Evolutionary conservation across 2,329 filamentous ascomycete species (phyloP), one percentile per base, ranked within the genome.

Genomic region (Lasiodiplodia theobromae): DNA sequence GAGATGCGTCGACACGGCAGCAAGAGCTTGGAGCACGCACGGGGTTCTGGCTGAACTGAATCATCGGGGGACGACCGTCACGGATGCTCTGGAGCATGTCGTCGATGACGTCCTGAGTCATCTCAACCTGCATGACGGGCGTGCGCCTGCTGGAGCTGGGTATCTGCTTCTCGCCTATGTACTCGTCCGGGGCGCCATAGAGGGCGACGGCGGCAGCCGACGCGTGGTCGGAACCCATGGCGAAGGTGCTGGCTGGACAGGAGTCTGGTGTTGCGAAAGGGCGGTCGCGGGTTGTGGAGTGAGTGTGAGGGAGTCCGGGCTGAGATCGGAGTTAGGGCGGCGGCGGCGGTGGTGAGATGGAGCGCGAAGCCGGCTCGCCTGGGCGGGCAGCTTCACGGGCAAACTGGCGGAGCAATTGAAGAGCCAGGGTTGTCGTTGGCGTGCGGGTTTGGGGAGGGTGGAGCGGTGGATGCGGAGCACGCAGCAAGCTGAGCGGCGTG

Each of bases 121-220:
- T 79, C 60, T 81, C 78, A 63, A 82, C 73, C 72, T 80, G 79
- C 79, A 81, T 81, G 74, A 77, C 78, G 71, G 80, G 78, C 68
- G 77, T 70, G 44, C 77, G 72, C 68, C 74, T 70, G 54, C 70
- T 71, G 34, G 58, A 28, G 34, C n/a, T 65, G 71, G 71, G 76
- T 69, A 75, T 74, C 52, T 77, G 75, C 68, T 75, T 73, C 47
- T 73, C 74, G 57, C 72, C 75, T 69, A 78, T 75, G 72, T 78
- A 74, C 74, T 73, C 70, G 69, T 80, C 78, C 66, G 79, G 79
- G 66, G 79, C 79, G 16, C 79, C 79, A 60, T 75, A 69, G 69
- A 82, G 79, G 74, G 77, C 75, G 74, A 80, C 77, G 75, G 73
- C 74, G 11, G 69, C 69, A 23, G 74, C 25, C 60, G 74, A 70